Percentiles rank a stretch among this genome's conserved stretches.
These are phyloP conservation scores for Brassica incana DNA, from an alignment of 345 rosid genomes.

Conservation along the genomic window DNA sequence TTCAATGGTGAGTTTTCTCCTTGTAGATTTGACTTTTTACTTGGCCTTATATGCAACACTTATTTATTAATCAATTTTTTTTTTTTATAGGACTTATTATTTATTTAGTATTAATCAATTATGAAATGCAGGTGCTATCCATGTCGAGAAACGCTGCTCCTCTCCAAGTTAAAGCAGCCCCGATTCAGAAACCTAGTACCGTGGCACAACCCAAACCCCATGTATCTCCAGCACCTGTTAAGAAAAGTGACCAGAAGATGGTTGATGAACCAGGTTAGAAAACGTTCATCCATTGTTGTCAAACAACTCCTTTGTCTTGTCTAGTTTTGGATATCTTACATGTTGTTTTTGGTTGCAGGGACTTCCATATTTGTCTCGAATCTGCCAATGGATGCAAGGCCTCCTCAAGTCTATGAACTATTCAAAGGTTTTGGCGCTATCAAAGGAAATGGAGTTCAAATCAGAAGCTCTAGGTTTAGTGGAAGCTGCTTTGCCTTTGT, in stretches of 20 bases:
- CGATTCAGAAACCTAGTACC: slow-evolving; percentile 37
- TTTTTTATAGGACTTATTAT: no score
- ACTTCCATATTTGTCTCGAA: slow-evolving; percentile 76
- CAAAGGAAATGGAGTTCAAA: slow-evolving; percentile 71
- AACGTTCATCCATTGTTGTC: neutral
- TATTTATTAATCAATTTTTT: no score
- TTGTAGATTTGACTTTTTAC: slow-evolving; percentile 2
- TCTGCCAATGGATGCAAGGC: slow-evolving; percentile 66
- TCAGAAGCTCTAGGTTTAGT: slow-evolving; percentile 47
- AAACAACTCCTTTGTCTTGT: neutral
- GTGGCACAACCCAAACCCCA: neutral
- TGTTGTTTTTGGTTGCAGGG: slow-evolving; percentile 37
- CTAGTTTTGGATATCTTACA: neutral
- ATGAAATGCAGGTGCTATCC: slow-evolving; percentile 51
- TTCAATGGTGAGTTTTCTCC: slow-evolving; percentile 57
- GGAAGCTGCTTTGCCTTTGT: slow-evolving; percentile 32
- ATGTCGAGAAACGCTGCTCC: slow-evolving; percentile 40
- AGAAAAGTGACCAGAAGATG: neutral
- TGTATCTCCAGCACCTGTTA: neutral
- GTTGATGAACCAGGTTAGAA: neutral
- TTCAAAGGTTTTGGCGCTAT: slow-evolving; percentile 77
- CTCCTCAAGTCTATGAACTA: slow-evolving; percentile 60
- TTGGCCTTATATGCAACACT: neutral
- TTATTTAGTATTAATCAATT: neutral
- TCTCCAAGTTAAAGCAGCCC: slow-evolving; percentile 42